phyloP scores from a whole-genome alignment of 768 basidiomycete species.

The Rhodotorula kratochvilovae region DNA sequence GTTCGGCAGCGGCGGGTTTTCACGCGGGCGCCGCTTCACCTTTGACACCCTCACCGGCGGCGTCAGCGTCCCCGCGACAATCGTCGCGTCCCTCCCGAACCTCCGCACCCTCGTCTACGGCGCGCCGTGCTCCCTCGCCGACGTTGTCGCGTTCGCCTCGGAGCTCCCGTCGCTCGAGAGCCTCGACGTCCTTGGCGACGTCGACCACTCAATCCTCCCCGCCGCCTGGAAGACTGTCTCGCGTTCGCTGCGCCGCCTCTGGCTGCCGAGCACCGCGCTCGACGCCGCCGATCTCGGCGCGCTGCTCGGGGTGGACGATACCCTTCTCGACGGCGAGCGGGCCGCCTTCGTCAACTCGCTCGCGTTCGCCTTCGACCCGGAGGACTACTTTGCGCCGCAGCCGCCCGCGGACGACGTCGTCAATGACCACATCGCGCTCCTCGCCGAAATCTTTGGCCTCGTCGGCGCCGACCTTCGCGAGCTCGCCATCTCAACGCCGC shows the following conservation, averaged over 20 bases:
- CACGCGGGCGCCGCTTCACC: background rate
- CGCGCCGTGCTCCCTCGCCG: constrained; percentile 2
- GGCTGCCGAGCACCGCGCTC: constrained; percentile 2
- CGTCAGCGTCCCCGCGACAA: background rate
- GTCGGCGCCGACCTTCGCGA: background rate
- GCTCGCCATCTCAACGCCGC: constrained; percentile 8
- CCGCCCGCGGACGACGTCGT: background rate
- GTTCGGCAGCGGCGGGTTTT: too few relatives aligned
- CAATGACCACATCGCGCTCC: background rate
- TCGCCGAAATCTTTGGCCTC: background rate
- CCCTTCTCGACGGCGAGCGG: background rate
- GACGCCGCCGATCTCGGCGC: background rate
- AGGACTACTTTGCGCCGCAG: background rate
- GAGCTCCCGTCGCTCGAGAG: constrained; percentile 4
- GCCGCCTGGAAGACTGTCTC: background rate
- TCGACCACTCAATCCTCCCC: constrained; percentile 2
- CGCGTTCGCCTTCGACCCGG: constrained; percentile 23
- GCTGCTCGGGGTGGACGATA: background rate
- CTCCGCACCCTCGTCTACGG: constrained; percentile 18
- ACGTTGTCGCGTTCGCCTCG: constrained; percentile 4
- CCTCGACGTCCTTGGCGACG: constrained; percentile 14
- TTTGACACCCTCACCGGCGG: constrained; percentile 15
- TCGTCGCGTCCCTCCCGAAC: background rate
- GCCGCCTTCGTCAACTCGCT: background rate
- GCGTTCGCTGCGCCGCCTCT: constrained; percentile 10